Evolutionary conservation across 768 basidiomycete species (phyloP), one percentile per base, ranked within the genome.

Genomic region (Psilocybe subaeruginosa): DNA sequence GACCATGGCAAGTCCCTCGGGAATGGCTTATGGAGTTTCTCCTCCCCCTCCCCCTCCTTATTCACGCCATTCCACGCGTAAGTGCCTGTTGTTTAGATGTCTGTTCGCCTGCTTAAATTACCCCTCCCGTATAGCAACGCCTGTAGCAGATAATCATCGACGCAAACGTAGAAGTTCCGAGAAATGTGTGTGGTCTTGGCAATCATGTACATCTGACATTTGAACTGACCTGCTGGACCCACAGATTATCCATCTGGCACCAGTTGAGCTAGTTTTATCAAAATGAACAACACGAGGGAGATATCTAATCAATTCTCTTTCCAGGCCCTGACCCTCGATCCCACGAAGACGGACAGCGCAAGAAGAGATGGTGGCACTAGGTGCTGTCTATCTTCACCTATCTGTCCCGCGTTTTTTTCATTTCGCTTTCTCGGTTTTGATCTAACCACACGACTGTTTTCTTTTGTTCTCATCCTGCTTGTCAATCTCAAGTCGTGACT

Each of bases 31-130:
- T 41, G 29, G 62, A 48, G 64, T 59, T 56, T 41, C 69, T 30
- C 60, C 69, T 5, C 72, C 74, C 33, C 71, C 72, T 9, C 63
- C 69, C 27, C 61, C 67, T 50, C 35, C 63, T n/a, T 53, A 50
- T 35, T 64, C 64, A 30, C 65, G 63, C 43, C 64, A 65, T 50
- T 5, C 63, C 12, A 50, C 61, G 51, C 65, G 73, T 73, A 63
- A 64, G 72, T 67, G 46, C 19, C 52, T 46, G 48, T 27, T 11
- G 8, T 37, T 56, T 51, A 29, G 14, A 2, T 49, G 46, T 23
- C 6, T 51, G 33, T 29, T 50, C 8, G 46, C 51, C 23, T 30
- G 29, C 3, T 33, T 57, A 49, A 31, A 51, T 50, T 45, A 53
- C n/a, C 55, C 59, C 51, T 48, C 33, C 54, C 53, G 45, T 62